These are phyloP conservation scores for Coriaria nepalensis DNA, from an alignment of 306 rosid species.

Conservation along the genomic window DNA sequence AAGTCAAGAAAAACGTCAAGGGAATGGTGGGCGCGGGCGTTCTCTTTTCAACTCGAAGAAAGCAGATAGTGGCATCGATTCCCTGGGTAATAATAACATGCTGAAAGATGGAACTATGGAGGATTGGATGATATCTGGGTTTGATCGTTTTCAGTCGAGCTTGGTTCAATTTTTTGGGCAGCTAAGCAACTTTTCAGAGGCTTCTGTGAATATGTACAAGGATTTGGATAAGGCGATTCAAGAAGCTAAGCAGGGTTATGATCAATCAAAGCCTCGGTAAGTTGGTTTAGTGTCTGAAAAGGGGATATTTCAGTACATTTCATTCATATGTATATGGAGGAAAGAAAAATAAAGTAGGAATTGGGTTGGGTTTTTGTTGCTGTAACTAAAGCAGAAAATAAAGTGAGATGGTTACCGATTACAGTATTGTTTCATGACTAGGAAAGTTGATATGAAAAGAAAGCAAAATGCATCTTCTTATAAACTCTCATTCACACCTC, in stretches of 20 bases:
- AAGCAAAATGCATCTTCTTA: too few relatives aligned
- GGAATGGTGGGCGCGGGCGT: conserved; percentile 27
- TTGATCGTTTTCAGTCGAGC: conserved; percentile 42
- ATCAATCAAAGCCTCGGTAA: conserved; percentile 18
- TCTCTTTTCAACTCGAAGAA: conserved; percentile 26
- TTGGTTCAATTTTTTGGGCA: conserved; percentile 42
- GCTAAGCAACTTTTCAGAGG: conserved; percentile 41
- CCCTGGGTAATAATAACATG: conserved; percentile 23
- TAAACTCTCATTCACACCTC: too few relatives aligned
- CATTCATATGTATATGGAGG: too few relatives aligned
- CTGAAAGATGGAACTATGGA: conserved; percentile 40
- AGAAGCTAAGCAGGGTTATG: conserved; percentile 20
- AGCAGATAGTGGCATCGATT: conserved; percentile 27
- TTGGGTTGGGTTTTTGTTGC: too few relatives aligned
- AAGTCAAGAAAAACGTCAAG: conserved; percentile 51
- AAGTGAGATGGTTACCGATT: too few relatives aligned
- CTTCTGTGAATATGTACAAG: conserved; percentile 44
- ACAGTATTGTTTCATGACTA: too few relatives aligned
- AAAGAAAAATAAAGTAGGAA: too few relatives aligned
- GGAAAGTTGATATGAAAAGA: too few relatives aligned
- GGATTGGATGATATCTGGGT: conserved; percentile 36
- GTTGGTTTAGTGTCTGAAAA: background rate
- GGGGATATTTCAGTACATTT: too few relatives aligned
- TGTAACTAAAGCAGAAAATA: too few relatives aligned
- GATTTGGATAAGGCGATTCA: conserved; percentile 34